Base-by-base conservation (phyloP, 2,329 filamentous ascomycete species). In the Davidsoniella neocaledoniae region DNA sequence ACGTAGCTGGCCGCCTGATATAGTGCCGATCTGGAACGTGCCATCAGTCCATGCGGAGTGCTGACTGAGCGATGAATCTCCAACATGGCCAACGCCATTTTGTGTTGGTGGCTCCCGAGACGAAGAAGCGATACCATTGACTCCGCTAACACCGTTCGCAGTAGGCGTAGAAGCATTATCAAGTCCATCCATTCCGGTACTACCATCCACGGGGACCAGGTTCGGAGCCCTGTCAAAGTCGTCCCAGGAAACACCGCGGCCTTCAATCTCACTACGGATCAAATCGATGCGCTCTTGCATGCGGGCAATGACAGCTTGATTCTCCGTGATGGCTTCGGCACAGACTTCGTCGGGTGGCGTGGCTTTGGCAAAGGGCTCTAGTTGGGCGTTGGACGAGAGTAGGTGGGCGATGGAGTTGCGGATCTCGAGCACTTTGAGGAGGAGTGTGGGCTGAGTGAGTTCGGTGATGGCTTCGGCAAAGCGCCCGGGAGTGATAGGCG, bases 371-470 rank as follows among this genome's bases (percentile, higher is more conserved):
- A 76, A 86, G 33, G 81, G 81, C 50, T 72, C 69, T 52, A 87
- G 77, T 62, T 87, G 77, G 55, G 74, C 72, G 66, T 87, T 88
- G 55, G 79, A 83, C 62, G 79, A 78, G 58, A 80, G 74, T 23
- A 88, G 77, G 63, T 88, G 82, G 21, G 74, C 71, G 60, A 87
- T 80, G 57, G 72, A 77, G 71, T 86, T 87, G 61, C 76, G 77
- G 54, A 88, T 71, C 63, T 88, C 84, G 60, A 82, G 74, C 53
- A 81, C 75, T 64, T 87, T 87, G 63, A 82, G 71, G 64, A 83
- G 79, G 5, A 88, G 77, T 51, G 73, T 73, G 54, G 74, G 71
- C 56, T 80, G 62, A 39, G 81, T 75, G 50, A 88, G 77, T 53
- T 79, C 74, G 56, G 72, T 68, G 56, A 88, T 71, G 21, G 83